A percentile compares a stretch with the other conserved stretches of the same genome.
phyloP scores from a whole-genome alignment of 345 rosid genomes.

The Gossypium sturtianum region DNA sequence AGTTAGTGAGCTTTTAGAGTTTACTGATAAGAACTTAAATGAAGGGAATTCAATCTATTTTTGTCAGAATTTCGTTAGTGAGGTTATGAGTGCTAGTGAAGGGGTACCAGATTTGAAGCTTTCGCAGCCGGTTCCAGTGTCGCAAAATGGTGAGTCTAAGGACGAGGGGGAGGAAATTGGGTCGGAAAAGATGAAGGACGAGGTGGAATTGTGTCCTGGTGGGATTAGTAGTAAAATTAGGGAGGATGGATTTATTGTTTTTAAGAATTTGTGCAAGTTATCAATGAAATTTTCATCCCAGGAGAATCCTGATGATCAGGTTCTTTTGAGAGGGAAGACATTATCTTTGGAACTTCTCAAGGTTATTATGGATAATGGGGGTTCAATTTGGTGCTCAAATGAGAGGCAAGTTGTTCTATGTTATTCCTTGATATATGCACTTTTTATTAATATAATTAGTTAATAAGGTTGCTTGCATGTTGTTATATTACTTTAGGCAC shows the following conservation, averaged over 20 bases:
- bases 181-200: slow-evolving; percentile 26
- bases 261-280: slow-evolving; percentile 81
- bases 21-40: slow-evolving; percentile 80
- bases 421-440: not conserved
- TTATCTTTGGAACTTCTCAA: slow-evolving; percentile 78
- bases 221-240: slow-evolving; percentile 51
- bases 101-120: slow-evolving; percentile 45
- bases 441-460: not conserved
- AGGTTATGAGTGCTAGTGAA: slow-evolving; percentile 64
- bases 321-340: slow-evolving; percentile 86
- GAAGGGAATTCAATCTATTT: slow-evolving; percentile 82
- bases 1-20: slow-evolving; percentile 68
- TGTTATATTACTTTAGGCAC: not conserved
- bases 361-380: slow-evolving; percentile 66
- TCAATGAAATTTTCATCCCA: slow-evolving; percentile 95
- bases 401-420: slow-evolving; percentile 52
- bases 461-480: not conserved
- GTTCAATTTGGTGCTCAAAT: slow-evolving; percentile 69
- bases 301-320: slow-evolving; percentile 86
- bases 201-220: slow-evolving; percentile 22
- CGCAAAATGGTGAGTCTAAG: slow-evolving; percentile 40
- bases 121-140: slow-evolving; percentile 23
- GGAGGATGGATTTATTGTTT: slow-evolving; percentile 84
- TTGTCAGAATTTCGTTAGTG: slow-evolving; percentile 71
- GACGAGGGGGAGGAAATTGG: slow-evolving; percentile 22